Evolutionary conservation across 1,284 basidiomycete genomes (phyloP), one percentile per base, ranked within the genome.

Genomic region (Puccinia horiana): DNA sequence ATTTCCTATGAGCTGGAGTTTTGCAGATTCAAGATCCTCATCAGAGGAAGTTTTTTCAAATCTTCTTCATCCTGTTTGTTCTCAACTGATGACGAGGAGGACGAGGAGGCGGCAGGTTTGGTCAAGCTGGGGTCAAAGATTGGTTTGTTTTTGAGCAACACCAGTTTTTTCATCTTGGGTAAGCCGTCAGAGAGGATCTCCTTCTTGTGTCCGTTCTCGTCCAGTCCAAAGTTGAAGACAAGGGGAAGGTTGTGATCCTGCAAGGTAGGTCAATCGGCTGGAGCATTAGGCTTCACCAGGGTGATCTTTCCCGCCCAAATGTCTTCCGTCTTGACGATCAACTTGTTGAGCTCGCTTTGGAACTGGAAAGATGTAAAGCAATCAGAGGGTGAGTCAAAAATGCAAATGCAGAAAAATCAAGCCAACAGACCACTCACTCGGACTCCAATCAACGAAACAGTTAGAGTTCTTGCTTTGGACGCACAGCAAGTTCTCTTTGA

Each of bases 1-100:
- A 82, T 82, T 9, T 40, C 80, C 52, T 58, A 54, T 18, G 80
- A 49, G 73, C 76, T 61, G 20, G 80, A 73, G 67, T 82, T 82
- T 29, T 73, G 70, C 16, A 82, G 63, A 58, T 82, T 61, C 29
- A 82, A 70, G 40, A 82, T 82, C 40, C 80, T 54, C 32, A 42
- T 40, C 16, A 82, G 42, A 32, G 44, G 29, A 2, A 74, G 54
- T 49, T 74, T 70, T 29, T 81, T 81, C 3, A 56, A 37, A 58
- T 63, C 61, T 29, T 63, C 70, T 29, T 26, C 18, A 29, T 72
- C 44, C 20, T 72, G 69, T 49, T 47, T n/a, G 42, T 49, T 52
- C 14, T n/a, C 12, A 14, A 40, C 16, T 14, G 73, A 75, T 26
- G 47, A 35, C 2, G 73, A n/a, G n/a, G 67, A 49, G 42, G 29